Percentiles rank a stretch among this genome's conserved stretches.
Evolutionary conservation across 2,329 filamentous ascomycete species (phyloP).

Genomic region (Kalmusia sp.): DNA sequence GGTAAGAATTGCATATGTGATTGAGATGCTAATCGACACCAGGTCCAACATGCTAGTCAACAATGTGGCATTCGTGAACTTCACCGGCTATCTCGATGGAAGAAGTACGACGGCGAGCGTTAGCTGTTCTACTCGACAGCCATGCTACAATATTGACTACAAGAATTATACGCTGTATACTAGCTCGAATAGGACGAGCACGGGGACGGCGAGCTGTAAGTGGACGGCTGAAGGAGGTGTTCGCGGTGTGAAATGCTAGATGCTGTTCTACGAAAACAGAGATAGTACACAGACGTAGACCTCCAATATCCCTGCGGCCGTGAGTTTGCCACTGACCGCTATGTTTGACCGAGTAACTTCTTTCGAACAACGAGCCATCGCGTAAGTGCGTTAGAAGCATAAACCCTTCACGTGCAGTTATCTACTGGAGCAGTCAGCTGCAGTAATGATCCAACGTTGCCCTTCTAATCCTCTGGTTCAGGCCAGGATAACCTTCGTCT

Average conservation of each 20-base stretch:
- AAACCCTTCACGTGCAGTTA: too few species aligned
- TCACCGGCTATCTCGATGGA: conserved; percentile 56
- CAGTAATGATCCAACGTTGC: too few species aligned
- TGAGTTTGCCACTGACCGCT: too few species aligned
- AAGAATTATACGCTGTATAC: conserved; percentile 49
- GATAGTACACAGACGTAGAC: too few species aligned
- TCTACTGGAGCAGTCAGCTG: too few species aligned
- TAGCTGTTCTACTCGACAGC: conserved; percentile 56
- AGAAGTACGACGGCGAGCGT: conserved; percentile 50
- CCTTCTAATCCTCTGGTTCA: too few species aligned
- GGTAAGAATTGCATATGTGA: too few species aligned
- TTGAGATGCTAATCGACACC: background rate
- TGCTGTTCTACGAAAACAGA: background rate
- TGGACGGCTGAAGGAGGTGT: conserved; percentile 49
- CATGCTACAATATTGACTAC: conserved; percentile 60
- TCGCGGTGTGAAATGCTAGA: conserved; percentile 28
- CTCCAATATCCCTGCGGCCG: too few species aligned
- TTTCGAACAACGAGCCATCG: too few species aligned
- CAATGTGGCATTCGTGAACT: conserved; percentile 60
- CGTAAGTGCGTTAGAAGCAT: too few species aligned
- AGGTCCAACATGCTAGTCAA: conserved; percentile 55
- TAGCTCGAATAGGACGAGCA: conserved; percentile 39
- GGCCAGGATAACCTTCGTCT: too few species aligned
- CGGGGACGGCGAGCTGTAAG: conserved; percentile 45
- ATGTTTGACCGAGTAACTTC: too few species aligned